phyloP scores from a whole-genome alignment of 179 eudicot species.

The Heliamphora pulchella region DNA sequence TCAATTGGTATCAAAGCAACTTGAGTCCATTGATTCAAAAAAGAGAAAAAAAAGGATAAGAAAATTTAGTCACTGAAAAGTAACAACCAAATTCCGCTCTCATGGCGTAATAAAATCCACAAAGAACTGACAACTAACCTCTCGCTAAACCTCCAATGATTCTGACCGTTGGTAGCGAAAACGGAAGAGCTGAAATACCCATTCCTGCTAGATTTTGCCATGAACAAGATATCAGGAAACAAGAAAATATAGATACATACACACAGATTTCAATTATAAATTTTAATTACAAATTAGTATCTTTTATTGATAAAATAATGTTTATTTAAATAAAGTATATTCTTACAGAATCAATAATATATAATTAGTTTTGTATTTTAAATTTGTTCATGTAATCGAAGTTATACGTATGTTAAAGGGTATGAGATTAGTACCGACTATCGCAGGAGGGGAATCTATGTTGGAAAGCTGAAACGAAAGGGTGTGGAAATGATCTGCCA shows the following conservation, averaged over 20 bases:
- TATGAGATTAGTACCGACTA: background rate
- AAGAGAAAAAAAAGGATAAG: background rate
- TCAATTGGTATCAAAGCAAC: too few relatives aligned
- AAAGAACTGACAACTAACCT: slow-evolving; percentile 7
- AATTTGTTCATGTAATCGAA: too few relatives aligned
- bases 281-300: background rate
- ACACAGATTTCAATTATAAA: too few relatives aligned
- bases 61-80: background rate
- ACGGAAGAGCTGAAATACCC: slow-evolving; percentile 22
- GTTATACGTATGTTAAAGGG: background rate
- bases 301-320: slow-evolving; percentile 9
- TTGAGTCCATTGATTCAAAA: background rate
- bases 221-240: too few relatives aligned
- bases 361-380: too few relatives aligned
- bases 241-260: too few relatives aligned
- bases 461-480: background rate
- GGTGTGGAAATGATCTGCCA: background rate
- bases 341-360: too few relatives aligned
- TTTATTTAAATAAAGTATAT: background rate
- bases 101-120: background rate
- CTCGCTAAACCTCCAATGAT: background rate
- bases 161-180: slow-evolving; percentile 5
- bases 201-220: background rate
- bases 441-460: background rate
- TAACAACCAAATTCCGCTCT: background rate